Evolutionary conservation across 371 early-diverging fungal species (phyloP), one percentile per base, ranked within the genome.

Genomic region (Rhizopus arrhizus): DNA sequence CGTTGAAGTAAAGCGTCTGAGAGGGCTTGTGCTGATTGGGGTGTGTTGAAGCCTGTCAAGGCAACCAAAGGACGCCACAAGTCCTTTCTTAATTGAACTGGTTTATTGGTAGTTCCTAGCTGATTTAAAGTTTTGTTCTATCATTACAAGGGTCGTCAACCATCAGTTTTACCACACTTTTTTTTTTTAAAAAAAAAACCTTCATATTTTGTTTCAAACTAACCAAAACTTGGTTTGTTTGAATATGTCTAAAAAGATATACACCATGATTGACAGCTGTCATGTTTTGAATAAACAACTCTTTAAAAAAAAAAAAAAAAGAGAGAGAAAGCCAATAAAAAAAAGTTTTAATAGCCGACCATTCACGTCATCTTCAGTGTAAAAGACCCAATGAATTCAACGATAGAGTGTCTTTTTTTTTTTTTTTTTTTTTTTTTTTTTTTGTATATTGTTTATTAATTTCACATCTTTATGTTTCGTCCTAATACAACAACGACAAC

Each of bases 11-110:
- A 75, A n/a, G 86, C 83, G 61, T 85, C 83, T n/a, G 77, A 71
- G 13, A 84, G 72, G 12, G 84, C 73, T 49, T 83, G 83, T 13
- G 82, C 86, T 31, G 83, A 72, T 53, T 79, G 65, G 31, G 66
- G 51, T n/a, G 70, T 65, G 31, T 72, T 32, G 42, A 85, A 82
- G 0, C 86, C 86, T 32, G 81, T 80, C 47, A 85, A 56, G 33
- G 84, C 83, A 12, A 78, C 77, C 49, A 85, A 53, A 15, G 86
- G 86, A 41, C 81, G 82, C 86, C 86, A 85, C 53, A 77, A 72
- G 51, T 85, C 86, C 45, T 77, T 84, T 70, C 86, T 77, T 32
- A 85, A 74, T 33, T 70, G 75, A 9, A 74, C 61, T 32, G 83
- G 83, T 46, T 75, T 76, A 34, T 46, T 54, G 58, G 73, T 60